Conservation (phyloP, 331 rosid species). For the Rhamnella rubrinervis region DNA sequence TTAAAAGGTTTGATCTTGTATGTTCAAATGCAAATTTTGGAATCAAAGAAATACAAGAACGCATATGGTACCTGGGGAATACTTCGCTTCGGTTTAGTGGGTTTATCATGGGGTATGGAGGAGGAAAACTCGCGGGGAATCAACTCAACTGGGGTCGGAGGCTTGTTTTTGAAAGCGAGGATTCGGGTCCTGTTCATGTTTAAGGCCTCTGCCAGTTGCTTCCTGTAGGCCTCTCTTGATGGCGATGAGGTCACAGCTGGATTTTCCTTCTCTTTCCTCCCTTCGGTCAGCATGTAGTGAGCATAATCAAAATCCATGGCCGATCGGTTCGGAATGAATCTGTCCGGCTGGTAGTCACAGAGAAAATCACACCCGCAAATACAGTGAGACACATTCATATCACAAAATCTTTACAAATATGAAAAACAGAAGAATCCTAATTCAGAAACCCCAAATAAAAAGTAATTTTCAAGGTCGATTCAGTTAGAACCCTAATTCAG, state of each 20-base stretch:
- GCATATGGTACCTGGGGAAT: conserved; percentile 60
- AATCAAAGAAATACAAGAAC: too few relatives aligned
- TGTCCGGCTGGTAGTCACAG: conserved; percentile 54
- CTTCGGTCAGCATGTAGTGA: conserved; percentile 56
- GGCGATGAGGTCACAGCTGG: conserved; percentile 43
- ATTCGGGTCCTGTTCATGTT: conserved; percentile 71
- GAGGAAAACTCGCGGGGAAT: conserved; percentile 45
- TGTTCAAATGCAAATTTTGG: too few relatives aligned
- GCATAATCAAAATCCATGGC: conserved; percentile 72
- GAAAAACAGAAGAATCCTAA: neutral
- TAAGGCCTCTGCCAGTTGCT: conserved; percentile 53
- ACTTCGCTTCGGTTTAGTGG: conserved; percentile 41
- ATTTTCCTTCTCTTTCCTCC: conserved; percentile 56
- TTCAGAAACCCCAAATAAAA: too few relatives aligned
- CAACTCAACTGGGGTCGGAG: conserved; percentile 49
- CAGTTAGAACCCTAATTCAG: too few relatives aligned
- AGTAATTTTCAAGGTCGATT: too few relatives aligned
- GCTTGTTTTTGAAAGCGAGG: conserved; percentile 83
- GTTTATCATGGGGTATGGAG: conserved; percentile 31
- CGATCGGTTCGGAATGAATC: conserved; percentile 74
- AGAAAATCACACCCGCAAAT: neutral
- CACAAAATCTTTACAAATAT: neutral
- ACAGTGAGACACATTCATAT: neutral
- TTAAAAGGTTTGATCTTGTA: too few relatives aligned
- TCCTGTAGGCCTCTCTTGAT: conserved; percentile 57